phyloP scores from a whole-genome alignment of 2,329 filamentous ascomycete genomes.

The Chalaropsis thielavioides region DNA sequence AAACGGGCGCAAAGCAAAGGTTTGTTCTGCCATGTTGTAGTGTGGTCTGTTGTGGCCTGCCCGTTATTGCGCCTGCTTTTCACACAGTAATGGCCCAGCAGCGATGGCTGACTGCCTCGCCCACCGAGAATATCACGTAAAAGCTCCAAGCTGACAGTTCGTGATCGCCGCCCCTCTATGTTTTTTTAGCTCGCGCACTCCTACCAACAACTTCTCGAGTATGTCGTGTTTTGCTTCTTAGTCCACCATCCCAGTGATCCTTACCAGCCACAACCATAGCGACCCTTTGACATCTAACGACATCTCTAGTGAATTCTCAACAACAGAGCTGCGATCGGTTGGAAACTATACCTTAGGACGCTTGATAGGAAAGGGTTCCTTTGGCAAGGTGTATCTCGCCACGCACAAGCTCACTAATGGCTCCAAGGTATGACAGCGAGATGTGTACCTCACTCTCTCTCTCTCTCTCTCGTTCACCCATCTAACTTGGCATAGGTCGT shows the following conservation, averaged over 20 bases:
- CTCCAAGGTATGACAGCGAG: slow-evolving; percentile 57
- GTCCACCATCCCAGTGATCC: neutral
- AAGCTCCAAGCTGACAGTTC: neutral
- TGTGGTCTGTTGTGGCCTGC: neutral
- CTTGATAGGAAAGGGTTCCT: slow-evolving; percentile 92
- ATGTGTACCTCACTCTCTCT: neutral
- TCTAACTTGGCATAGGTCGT: slow-evolving; percentile 44
- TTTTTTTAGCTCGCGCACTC: slow-evolving; percentile 80
- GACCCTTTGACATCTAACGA: slow-evolving; percentile 7
- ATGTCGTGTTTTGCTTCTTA: slow-evolving; percentile 28
- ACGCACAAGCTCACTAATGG: slow-evolving; percentile 96
- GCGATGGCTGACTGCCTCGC: neutral
- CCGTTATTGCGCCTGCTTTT: neutral
- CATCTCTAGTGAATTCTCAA: slow-evolving; percentile 74
- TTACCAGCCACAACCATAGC: slow-evolving; percentile 17
- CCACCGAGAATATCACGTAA: neutral
- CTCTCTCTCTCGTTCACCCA: neutral
- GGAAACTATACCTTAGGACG: slow-evolving; percentile 88
- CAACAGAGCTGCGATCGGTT: slow-evolving; percentile 77
- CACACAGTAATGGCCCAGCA: neutral
- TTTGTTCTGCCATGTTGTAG: slow-evolving; percentile 20
- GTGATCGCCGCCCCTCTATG: neutral
- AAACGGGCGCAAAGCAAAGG: slow-evolving; percentile 49
- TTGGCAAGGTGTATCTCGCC: slow-evolving; percentile 95
- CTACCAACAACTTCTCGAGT: slow-evolving; percentile 93